Base-by-base conservation (phyloP, 306 rosid genomes). In the Trifolium subterraneum region DNA sequence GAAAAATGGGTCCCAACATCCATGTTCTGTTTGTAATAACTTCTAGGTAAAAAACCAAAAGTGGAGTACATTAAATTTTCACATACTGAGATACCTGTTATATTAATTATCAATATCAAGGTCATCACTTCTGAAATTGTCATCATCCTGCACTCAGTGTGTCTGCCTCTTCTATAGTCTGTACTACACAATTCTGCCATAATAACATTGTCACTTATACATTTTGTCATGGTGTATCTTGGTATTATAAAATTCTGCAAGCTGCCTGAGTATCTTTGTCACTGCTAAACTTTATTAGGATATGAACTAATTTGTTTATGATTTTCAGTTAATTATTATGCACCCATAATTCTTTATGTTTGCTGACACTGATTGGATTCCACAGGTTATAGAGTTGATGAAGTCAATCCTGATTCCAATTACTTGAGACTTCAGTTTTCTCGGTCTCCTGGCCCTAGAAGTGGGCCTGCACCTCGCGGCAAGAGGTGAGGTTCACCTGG, bases 351-450 rank as follows among this genome's bases (percentile, higher is more conserved):
- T 42, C 58, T n/a, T 47, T 22, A 27, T 73, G 18, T 73, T 13
- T 86, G 72, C 79, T 86, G 73, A 92, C 82, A 12, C 25, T 73
- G 29, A 39, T 80, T 76, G 70, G 56, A 66, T 64, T 78, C 33
- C 25, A 8, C 96, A 92, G 96, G 93, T 60, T 90, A 90, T 70
- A 78, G 78, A 78, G 88, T 90, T 72, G 97, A 92, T 70, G 96
- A 92, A 85, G 85, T 75, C 13, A 79, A 68, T 73, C 88, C 90
- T 0, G 94, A 90, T 23, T 92, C 92, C 13, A 92, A 54, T 73
- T 82, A 84, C 77, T 76, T 92, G 86, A 79, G 90, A 83, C 89
- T 92, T 66, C 98, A 90, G 79, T 90, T 92, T 85, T 88, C 98
- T 14, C 85, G 98, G 70, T 86, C 68, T 80, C 94, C 96, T 2